A percentile compares a stretch with the other conserved stretches of the same genome.
Conservation (phyloP, 139 green algal genomes). For the Chlamydomonas sp. region DNA sequence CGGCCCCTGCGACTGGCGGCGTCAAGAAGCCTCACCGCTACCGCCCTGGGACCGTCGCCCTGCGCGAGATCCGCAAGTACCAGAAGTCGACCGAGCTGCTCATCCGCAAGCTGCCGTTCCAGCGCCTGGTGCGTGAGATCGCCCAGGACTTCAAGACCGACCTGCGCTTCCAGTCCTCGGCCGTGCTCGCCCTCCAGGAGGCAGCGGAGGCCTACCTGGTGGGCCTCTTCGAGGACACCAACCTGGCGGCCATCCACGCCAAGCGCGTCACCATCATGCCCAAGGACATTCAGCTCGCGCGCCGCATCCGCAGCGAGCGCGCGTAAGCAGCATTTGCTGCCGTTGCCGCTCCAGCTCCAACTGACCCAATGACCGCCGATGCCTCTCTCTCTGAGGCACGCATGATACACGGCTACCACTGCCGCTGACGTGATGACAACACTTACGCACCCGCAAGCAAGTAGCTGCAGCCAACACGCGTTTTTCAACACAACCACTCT, state of each 20-base stretch:
- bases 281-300: conserved; percentile 53
- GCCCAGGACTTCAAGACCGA: conserved; percentile 99
- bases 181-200: conserved; percentile 91
- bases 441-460: too few species aligned
- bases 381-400: too few species aligned
- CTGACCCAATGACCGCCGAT: too few species aligned
- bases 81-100: conserved; percentile 92
- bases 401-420: too few species aligned
- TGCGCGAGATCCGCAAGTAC: conserved; percentile 92
- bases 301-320: conserved; percentile 40
- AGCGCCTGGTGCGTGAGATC: conserved; percentile 95
- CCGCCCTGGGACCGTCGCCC: conserved; percentile 79
- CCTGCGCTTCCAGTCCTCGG: conserved; percentile 92
- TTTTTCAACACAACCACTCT: too few species aligned
- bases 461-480: too few species aligned
- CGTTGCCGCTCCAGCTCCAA: too few species aligned
- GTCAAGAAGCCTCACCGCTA: conserved; percentile 90
- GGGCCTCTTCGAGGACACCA: conserved; percentile 96
- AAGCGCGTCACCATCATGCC: conserved; percentile 73
- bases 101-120: conserved; percentile 96
- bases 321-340: too few species aligned
- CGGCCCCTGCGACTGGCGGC: conserved; percentile 76
- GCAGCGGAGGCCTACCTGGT: conserved; percentile 95
- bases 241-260: conserved; percentile 92
- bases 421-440: too few species aligned